Conservation (phyloP, 2,329 filamentous ascomycete genomes). For the Fusarium brevicatenulatum region DNA sequence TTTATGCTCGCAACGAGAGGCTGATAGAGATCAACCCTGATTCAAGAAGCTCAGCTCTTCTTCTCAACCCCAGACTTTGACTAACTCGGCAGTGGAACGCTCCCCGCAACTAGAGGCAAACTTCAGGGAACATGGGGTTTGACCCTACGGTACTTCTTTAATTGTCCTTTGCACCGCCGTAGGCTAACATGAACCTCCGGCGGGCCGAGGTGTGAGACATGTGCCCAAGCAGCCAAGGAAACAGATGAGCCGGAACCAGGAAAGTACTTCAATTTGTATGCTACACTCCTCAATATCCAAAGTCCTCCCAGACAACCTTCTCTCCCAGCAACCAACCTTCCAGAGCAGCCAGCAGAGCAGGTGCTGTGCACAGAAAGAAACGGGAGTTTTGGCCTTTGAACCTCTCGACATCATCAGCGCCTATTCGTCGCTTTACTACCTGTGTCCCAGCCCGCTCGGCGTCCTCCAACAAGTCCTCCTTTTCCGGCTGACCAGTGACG, state of each 20-base stretch:
- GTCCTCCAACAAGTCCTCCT: conserved; percentile 50
- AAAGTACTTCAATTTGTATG: neutral
- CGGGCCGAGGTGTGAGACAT: conserved; percentile 16
- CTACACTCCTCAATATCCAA: conserved; percentile 59
- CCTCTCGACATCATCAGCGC: conserved; percentile 54
- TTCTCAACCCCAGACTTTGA: conserved; percentile 21
- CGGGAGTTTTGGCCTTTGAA: conserved; percentile 54
- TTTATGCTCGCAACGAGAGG: neutral
- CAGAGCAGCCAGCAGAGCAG: conserved; percentile 53
- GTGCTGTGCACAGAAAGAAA: conserved; percentile 63
- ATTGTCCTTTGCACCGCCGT: conserved; percentile 23
- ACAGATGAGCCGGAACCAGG: neutral
- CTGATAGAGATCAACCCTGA: neutral
- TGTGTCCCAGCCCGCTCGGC: conserved; percentile 49
- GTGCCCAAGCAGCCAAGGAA: neutral
- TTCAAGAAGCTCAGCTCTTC: neutral
- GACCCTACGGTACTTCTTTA: neutral
- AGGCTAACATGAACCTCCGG: conserved; percentile 23
- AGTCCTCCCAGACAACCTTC: conserved; percentile 67
- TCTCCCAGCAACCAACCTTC: conserved; percentile 65
- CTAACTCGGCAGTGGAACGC: conserved; percentile 18
- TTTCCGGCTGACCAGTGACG: conserved; percentile 63
- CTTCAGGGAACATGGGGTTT: conserved; percentile 2
- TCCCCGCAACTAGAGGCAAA: conserved; percentile 29
- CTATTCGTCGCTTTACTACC: conserved; percentile 53